Percentiles rank a stretch among this genome's conserved stretches.
These are phyloP conservation scores for Oryza coarctata DNA, from an alignment of 176 grass and related monocot genomes.

Conservation along the genomic window DNA sequence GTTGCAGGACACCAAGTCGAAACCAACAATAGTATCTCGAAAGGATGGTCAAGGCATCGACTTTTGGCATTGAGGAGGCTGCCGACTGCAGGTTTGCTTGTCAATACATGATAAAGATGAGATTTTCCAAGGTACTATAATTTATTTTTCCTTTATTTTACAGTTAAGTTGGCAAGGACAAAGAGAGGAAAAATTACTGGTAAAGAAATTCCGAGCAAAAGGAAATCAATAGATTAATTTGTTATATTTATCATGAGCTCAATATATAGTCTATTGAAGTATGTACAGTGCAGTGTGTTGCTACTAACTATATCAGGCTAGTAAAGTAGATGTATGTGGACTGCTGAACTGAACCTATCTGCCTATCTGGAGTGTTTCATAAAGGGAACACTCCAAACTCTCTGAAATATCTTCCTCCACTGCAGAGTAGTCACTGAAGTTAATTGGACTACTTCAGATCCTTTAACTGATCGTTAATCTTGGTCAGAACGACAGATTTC, in stretches of 20 bases:
- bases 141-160: background rate
- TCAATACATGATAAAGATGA: background rate
- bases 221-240: background rate
- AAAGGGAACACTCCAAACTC: slow-evolving; percentile 20
- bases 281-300: slow-evolving; percentile 16
- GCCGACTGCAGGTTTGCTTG: background rate
- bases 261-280: background rate
- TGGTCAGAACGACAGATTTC: slow-evolving; percentile 20
- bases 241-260: background rate
- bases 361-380: slow-evolving; percentile 8
- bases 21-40: slow-evolving; percentile 11
- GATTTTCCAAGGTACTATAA: background rate
- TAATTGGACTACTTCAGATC: slow-evolving; percentile 26
- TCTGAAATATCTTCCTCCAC: background rate
- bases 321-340: slow-evolving; percentile 17
- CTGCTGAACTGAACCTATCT: slow-evolving; percentile 12
- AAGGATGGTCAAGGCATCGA: slow-evolving; percentile 14
- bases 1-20: slow-evolving; percentile 25
- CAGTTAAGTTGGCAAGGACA: background rate
- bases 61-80: slow-evolving; percentile 11
- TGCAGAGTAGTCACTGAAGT: slow-evolving; percentile 17
- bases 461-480: slow-evolving; percentile 32
- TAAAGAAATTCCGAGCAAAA: background rate
- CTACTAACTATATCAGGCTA: background rate
- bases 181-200: background rate